phyloP scores from a whole-genome alignment of 345 rosid species.

The Aquilaria yunnanensis region DNA sequence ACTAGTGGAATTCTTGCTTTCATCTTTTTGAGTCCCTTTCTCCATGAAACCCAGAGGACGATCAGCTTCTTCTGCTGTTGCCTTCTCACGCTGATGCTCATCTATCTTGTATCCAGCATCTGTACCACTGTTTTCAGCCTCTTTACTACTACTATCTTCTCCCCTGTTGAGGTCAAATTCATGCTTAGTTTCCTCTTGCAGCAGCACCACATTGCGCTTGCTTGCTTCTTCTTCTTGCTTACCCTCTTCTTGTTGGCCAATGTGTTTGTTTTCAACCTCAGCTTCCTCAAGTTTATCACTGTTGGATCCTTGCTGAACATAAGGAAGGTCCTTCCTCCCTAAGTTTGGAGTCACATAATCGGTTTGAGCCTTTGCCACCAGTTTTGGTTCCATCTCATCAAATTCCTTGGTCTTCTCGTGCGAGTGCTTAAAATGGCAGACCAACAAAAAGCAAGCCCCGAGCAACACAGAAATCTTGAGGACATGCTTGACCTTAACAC shows the following conservation, averaged over 20 bases:
- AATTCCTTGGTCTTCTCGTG: slow-evolving; percentile 79
- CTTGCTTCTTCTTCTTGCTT: slow-evolving; percentile 26
- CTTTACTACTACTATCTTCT: slow-evolving; percentile 26
- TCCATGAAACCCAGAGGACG: slow-evolving; percentile 2
- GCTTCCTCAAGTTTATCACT: slow-evolving; percentile 43
- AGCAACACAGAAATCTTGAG: slow-evolving; percentile 74
- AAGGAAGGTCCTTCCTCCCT: slow-evolving; percentile 82
- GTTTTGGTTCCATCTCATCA: slow-evolving; percentile 42
- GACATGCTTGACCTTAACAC: slow-evolving; percentile 57
- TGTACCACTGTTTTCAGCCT: slow-evolving; percentile 16
- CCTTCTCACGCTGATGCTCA: slow-evolving; percentile 23
- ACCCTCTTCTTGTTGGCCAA: slow-evolving; percentile 27
- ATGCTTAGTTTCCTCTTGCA: slow-evolving; percentile 20
- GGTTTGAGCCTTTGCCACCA: slow-evolving; percentile 9
- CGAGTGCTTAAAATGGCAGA: slow-evolving; percentile 83
- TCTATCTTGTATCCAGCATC: slow-evolving; percentile 29
- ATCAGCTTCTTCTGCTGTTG: slow-evolving; percentile 31
- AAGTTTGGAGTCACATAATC: slow-evolving; percentile 32
- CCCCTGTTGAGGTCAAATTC: slow-evolving; percentile 31
- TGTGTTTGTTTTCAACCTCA: slow-evolving; percentile 23
- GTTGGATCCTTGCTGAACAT: slow-evolving; percentile 21
- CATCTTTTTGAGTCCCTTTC: slow-evolving; percentile 26
- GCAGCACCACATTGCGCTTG: slow-evolving; percentile 21
- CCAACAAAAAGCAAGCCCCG: slow-evolving; percentile 76
- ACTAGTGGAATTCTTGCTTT: slow-evolving; percentile 22